phyloP scores from a whole-genome alignment of 495 filamentous ascomycete genomes.

The Alectoria sarmentosa region DNA sequence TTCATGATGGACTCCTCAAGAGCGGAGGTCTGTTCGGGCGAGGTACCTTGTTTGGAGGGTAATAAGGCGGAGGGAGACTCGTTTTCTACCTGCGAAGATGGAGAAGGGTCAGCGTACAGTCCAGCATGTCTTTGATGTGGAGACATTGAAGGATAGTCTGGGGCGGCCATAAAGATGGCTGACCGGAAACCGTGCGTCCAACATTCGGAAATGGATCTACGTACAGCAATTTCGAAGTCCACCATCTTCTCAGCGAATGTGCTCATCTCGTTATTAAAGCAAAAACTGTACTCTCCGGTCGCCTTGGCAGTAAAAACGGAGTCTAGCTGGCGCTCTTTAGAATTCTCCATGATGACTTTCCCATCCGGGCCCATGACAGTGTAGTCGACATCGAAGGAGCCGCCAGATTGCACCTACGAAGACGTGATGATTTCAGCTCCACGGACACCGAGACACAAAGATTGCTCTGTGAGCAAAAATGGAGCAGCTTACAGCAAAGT shows the following conservation, averaged over 20 bases:
- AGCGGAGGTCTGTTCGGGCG: constrained; percentile 82
- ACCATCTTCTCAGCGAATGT: constrained; percentile 97
- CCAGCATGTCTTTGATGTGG: not conserved
- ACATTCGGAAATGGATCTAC: constrained; percentile 28
- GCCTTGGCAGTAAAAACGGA: constrained; percentile 96
- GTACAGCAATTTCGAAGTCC: constrained; percentile 95
- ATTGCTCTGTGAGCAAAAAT: not conserved
- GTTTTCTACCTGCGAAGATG: constrained; percentile 71
- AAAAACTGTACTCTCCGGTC: constrained; percentile 91
- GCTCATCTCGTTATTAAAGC: constrained; percentile 98
- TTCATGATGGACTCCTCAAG: constrained; percentile 96
- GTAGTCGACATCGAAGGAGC: constrained; percentile 95
- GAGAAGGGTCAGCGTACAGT: not conserved
- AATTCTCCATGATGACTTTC: constrained; percentile 76
- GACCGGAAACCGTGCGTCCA: not conserved
- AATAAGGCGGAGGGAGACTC: constrained; percentile 70
- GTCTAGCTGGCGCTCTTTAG: constrained; percentile 93
- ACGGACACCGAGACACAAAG: not conserved
- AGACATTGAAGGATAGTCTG: not conserved
- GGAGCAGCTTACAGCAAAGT: constrained; percentile 78
- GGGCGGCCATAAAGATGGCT: not conserved
- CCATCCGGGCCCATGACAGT: constrained; percentile 74
- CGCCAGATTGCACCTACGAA: constrained; percentile 83
- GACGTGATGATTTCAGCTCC: not conserved
- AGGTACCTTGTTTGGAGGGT: constrained; percentile 83